Base-by-base conservation (phyloP, 23 red algal genomes). In the Gracilariopsis chorda region DNA sequence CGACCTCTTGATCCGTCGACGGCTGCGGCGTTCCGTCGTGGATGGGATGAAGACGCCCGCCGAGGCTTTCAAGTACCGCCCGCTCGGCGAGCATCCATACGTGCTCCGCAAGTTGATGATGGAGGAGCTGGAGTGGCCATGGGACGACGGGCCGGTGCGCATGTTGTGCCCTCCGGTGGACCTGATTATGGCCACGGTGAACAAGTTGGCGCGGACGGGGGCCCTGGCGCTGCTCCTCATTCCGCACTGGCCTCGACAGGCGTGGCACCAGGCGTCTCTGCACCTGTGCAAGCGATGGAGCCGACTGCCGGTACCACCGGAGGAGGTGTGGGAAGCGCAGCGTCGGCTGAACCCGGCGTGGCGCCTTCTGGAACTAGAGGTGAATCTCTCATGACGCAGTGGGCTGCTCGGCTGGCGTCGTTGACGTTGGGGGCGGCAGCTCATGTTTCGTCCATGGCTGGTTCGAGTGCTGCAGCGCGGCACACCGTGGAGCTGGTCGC, bases 11-110 rank as follows among this genome's bases (percentile, higher is more conserved):
- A 84, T 84, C 8, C 44, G 37, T 16, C 35, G 80, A 3, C 60
- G 49, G 80, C 80, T 84, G 33, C 33, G 80, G 55, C 80, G 60
- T 69, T 84, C 35, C 80, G 80, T 84, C 13, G 16, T 28, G 58
- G 80, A 20, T 84, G 58, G 34, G n/a, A 84, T 69, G 80, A 3
- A 39, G 21, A 59, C 60, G 13, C 59, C 41, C 0, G 25, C 30
- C 4, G 80, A 64, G 19, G 58, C 56, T 0, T 84, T 69, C 33
- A 32, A 3, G 20, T 84, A 69, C 42, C 58, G 59, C 4, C 43
- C 41, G 12, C 60, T 84, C 11, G 60, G 37, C 8, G 80, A 84
- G 0, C 80, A 84, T 29, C 60, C 80, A 8, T 40, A 30, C 19
- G 46, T 86, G 21, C 2, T 0, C 12, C 82, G 82, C 20, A 40